These are phyloP conservation scores for Phragmites australis DNA, from an alignment of 176 grass and related monocot species.

Conservation along the genomic window DNA sequence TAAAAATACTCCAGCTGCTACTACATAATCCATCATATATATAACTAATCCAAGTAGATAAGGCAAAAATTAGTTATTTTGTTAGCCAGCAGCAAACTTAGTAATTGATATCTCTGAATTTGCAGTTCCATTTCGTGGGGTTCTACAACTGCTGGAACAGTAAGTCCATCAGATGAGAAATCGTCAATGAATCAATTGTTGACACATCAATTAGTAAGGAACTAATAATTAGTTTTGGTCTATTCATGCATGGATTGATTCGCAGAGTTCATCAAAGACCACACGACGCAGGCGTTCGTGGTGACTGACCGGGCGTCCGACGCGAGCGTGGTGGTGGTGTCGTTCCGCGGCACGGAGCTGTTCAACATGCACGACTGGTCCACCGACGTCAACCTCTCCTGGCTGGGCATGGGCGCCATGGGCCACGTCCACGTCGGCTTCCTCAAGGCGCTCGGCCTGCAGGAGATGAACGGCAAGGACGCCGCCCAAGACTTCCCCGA, in stretches of 20 bases:
- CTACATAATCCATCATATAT: too few relatives aligned
- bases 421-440: conserved; percentile 85
- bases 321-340: conserved; percentile 55
- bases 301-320: conserved; percentile 45
- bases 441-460: conserved; percentile 84
- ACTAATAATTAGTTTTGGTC: not conserved
- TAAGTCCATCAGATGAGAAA: conserved; percentile 31
- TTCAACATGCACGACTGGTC: conserved; percentile 89
- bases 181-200: too few relatives aligned
- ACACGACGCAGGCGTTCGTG: conserved; percentile 84
- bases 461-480: conserved; percentile 54
- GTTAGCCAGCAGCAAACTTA: too few relatives aligned
- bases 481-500: conserved; percentile 36
- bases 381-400: conserved; percentile 82
- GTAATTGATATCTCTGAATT: not conserved
- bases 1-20: too few relatives aligned
- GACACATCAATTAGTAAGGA: not conserved
- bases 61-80: too few relatives aligned
- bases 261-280: conserved; percentile 57
- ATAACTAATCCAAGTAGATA: too few relatives aligned
- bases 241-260: not conserved
- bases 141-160: conserved; percentile 79
- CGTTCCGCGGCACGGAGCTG: conserved; percentile 76
- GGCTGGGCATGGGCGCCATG: conserved; percentile 59
- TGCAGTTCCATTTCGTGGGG: conserved; percentile 60